phyloP scores from a whole-genome alignment of 106 monocot genomes.

The Cymbidium sinense region DNA sequence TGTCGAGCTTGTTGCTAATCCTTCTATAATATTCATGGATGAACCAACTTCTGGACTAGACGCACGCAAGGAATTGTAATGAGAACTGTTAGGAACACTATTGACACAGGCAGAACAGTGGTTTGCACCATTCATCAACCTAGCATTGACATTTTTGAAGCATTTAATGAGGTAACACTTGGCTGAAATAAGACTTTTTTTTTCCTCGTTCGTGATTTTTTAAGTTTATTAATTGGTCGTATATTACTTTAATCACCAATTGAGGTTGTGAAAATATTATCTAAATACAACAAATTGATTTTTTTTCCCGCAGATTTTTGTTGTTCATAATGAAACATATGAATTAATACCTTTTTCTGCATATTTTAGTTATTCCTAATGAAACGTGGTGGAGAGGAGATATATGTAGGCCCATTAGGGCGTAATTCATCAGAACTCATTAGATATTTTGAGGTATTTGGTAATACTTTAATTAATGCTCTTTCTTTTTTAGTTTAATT shows the following conservation, averaged over 20 bases:
- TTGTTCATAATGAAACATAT: too few relatives aligned
- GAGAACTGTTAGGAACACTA: slow-evolving; percentile 24
- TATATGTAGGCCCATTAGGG: too few relatives aligned
- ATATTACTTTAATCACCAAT: too few relatives aligned
- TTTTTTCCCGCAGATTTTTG: too few relatives aligned
- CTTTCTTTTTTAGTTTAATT: too few relatives aligned
- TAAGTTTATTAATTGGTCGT: background rate
- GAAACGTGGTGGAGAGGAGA: too few relatives aligned
- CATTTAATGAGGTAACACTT: slow-evolving; percentile 19
- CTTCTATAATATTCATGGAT: slow-evolving; percentile 30
- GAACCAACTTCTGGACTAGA: slow-evolving; percentile 26
- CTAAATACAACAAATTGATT: too few relatives aligned
- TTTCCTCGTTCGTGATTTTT: background rate
- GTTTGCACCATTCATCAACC: slow-evolving; percentile 31
- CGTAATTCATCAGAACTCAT: too few relatives aligned
- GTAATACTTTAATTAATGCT: too few relatives aligned
- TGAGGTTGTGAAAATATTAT: background rate
- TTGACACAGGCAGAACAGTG: slow-evolving; percentile 25
- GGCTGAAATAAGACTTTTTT: background rate
- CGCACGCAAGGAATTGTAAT: slow-evolving; percentile 23
- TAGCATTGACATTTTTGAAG: slow-evolving; percentile 29
- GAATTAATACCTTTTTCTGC: too few relatives aligned
- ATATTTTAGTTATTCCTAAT: too few relatives aligned
- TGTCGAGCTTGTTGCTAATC: slow-evolving; percentile 26
- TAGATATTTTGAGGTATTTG: too few relatives aligned